Conservation (phyloP, 225 moss, liverwort and hornwort species). For the Asterella californica region DNA sequence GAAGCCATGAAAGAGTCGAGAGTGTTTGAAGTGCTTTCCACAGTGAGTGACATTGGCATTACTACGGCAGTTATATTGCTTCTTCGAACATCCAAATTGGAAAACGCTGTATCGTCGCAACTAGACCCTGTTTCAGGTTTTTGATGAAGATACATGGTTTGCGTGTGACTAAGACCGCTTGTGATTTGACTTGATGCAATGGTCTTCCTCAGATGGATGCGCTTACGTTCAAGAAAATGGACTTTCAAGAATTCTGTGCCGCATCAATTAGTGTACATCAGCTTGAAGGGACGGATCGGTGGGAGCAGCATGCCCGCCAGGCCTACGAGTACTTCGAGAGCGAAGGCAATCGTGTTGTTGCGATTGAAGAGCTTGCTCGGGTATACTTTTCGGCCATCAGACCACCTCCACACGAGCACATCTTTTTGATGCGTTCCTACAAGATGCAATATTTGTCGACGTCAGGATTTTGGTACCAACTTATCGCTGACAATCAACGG, state of each 20-base stretch:
- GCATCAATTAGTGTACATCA: slow-evolving; percentile 95
- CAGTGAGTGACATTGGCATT: slow-evolving; percentile 43
- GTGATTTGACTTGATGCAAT: background rate
- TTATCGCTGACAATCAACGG: background rate
- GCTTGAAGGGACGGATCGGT: slow-evolving; percentile 91
- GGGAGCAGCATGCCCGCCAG: slow-evolving; percentile 91
- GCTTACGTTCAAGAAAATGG: slow-evolving; percentile 90
- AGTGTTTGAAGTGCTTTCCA: slow-evolving; percentile 84
- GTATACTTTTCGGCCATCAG: slow-evolving; percentile 28
- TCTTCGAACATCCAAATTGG: background rate
- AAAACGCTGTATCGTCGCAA: background rate
- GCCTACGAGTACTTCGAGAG: slow-evolving; percentile 87
- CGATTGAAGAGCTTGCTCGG: slow-evolving; percentile 87
- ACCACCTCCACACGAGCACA: background rate
- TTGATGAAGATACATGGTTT: too few species aligned
- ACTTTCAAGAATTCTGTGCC: slow-evolving; percentile 86
- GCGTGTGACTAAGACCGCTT: background rate
- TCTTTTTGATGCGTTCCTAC: background rate
- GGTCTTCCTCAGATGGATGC: slow-evolving; percentile 57
- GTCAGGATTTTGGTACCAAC: too few species aligned
- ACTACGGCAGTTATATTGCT: background rate
- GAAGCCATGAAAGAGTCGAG: slow-evolving; percentile 97
- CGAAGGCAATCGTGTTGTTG: slow-evolving; percentile 84
- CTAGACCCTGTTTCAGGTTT: too few species aligned
- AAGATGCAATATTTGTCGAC: background rate